A percentile compares a stretch with the other conserved stretches of the same genome.
phyloP scores from a whole-genome alignment of 1,284 basidiomycete genomes.

The Chondrostereum purpureum region DNA sequence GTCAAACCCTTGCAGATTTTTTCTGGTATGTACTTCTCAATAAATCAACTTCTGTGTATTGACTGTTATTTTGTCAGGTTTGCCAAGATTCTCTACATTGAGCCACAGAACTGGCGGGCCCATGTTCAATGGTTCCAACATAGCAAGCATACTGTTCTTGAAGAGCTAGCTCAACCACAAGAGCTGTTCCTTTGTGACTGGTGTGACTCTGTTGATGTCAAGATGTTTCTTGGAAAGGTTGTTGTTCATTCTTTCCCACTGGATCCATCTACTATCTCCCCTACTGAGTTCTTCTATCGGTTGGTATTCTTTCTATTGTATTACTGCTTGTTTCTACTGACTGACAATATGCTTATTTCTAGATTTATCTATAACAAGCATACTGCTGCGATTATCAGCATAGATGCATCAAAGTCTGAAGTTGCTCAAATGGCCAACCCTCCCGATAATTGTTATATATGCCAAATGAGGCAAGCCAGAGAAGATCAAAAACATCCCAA shows the following conservation, averaged over 20 bases:
- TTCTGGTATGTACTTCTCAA: slow-evolving; percentile 30
- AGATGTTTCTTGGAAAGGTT: slow-evolving; percentile 38
- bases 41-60: slow-evolving; percentile 3
- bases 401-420: slow-evolving; percentile 19
- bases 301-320: slow-evolving; percentile 21
- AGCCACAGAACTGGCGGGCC: slow-evolving; percentile 31
- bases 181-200: slow-evolving; percentile 56
- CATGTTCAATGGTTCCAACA: slow-evolving; percentile 73
- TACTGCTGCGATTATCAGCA: slow-evolving; percentile 26
- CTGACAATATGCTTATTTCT: background rate
- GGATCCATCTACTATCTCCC: slow-evolving; percentile 16
- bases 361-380: slow-evolving; percentile 29
- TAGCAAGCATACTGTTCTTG: slow-evolving; percentile 47
- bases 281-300: slow-evolving; percentile 55
- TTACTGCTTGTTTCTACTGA: no score
- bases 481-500: background rate
- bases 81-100: slow-evolving; percentile 50
- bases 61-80: slow-evolving; percentile 44
- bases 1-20: slow-evolving; percentile 40
- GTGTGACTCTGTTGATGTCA: slow-evolving; percentile 40
- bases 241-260: slow-evolving; percentile 26
- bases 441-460: slow-evolving; percentile 41
- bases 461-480: slow-evolving; percentile 18
- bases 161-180: slow-evolving; percentile 51
- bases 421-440: slow-evolving; percentile 21